A percentile compares a stretch with the other conserved stretches of the same genome.
Evolutionary conservation across 345 rosid genomes (phyloP).

Genomic region (Jatropha curcas): DNA sequence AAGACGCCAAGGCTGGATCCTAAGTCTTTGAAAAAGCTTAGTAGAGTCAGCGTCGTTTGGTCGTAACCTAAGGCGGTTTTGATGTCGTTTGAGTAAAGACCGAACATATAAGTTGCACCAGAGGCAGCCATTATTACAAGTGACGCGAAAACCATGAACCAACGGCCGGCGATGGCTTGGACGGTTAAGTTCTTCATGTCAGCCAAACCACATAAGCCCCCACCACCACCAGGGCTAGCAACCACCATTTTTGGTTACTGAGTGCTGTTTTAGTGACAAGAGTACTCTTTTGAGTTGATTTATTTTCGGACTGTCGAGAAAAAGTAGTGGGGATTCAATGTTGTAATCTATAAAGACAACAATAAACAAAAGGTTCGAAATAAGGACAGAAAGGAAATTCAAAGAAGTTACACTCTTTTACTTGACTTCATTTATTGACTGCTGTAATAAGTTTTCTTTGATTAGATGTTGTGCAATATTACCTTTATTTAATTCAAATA

Average conservation of each 20-base stretch:
- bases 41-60: conserved; percentile 56
- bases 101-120: conserved; percentile 69
- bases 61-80: conserved; percentile 47
- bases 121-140: conserved; percentile 57
- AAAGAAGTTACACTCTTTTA: too few species aligned
- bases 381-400: too few species aligned
- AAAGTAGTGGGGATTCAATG: not conserved
- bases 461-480: too few species aligned
- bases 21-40: conserved; percentile 66
- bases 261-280: not conserved
- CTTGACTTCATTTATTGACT: too few species aligned
- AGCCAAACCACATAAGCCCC: not conserved
- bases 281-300: not conserved
- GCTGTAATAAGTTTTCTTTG: too few species aligned
- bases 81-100: conserved; percentile 47
- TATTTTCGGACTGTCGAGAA: not conserved
- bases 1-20: conserved; percentile 57
- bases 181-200: conserved; percentile 32
- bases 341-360: not conserved
- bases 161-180: conserved; percentile 46
- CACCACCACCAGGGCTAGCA: not conserved
- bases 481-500: too few species aligned
- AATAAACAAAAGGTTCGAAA: too few species aligned
- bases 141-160: conserved; percentile 65
- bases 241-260: conserved; percentile 21